phyloP scores from a whole-genome alignment of 1,284 basidiomycete species.

The Leccinum insolens region DNA sequence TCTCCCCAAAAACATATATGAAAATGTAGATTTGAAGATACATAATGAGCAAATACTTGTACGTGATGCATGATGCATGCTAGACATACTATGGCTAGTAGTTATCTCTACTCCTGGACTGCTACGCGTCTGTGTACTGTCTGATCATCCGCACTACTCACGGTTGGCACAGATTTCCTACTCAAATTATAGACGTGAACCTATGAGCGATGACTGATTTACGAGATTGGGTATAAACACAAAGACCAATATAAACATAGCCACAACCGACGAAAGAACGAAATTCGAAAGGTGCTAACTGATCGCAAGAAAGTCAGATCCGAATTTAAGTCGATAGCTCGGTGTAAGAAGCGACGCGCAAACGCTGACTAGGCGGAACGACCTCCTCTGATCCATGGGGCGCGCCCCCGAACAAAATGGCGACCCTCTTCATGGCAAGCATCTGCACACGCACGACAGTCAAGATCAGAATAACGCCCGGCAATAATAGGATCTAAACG shows the following conservation, averaged over 20 bases:
- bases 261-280: no score
- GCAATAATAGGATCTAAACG: conserved; percentile 21
- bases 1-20: no score
- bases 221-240: neutral
- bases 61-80: no score
- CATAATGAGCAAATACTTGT: no score
- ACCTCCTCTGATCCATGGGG: conserved; percentile 55
- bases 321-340: conserved; percentile 1
- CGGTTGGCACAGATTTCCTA: neutral
- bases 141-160: neutral
- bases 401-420: conserved; percentile 76
- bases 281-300: conserved; percentile 28
- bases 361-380: conserved; percentile 63
- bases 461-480: neutral
- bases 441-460: conserved; percentile 40
- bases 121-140: neutral
- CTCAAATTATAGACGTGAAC: neutral
- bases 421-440: conserved; percentile 87
- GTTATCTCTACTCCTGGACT: neutral
- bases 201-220: neutral
- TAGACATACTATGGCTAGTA: no score
- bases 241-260: neutral
- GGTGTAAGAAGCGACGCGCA: conserved; percentile 56
- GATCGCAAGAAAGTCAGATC: neutral
- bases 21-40: no score